Percentiles rank a stretch among this genome's conserved stretches.
phyloP scores from a whole-genome alignment of 2,329 filamentous ascomycete genomes.

The Stagonosporopsis vannaccii region DNA sequence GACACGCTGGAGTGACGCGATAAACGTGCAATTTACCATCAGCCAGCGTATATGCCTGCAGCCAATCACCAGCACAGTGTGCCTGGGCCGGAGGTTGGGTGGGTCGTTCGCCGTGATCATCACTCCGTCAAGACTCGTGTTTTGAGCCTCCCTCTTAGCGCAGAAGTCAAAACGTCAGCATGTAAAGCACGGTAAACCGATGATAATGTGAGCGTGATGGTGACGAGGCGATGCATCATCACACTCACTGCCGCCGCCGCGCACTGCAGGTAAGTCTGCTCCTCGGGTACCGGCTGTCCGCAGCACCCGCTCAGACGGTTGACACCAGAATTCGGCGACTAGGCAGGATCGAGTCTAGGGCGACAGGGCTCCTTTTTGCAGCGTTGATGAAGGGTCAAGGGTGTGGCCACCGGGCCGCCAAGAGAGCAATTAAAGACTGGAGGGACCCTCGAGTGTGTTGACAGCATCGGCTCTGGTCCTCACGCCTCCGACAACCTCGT shows the following conservation, averaged over 20 bases:
- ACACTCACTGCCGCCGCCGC: neutral
- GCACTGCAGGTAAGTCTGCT: constrained; percentile 6
- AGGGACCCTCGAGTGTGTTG: constrained; percentile 11
- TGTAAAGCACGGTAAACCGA: neutral
- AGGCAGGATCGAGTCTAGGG: constrained; percentile 11
- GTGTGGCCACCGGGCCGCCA: constrained; percentile 10
- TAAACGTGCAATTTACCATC: constrained; percentile 17
- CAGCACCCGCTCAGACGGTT: neutral
- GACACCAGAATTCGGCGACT: constrained; percentile 17
- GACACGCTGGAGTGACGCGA: constrained; percentile 17
- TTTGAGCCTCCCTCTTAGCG: neutral
- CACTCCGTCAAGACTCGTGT: constrained; percentile 2
- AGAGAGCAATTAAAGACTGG: constrained; percentile 20
- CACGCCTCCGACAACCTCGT: constrained; percentile 7
- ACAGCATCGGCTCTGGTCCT: constrained; percentile 9
- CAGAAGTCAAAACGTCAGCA: neutral
- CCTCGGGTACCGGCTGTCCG: neutral
- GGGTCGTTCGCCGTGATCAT: constrained; percentile 6
- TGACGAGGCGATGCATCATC: neutral
- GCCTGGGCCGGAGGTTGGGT: constrained; percentile 10
- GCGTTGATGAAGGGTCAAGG: constrained; percentile 14
- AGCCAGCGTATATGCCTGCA: constrained; percentile 16
- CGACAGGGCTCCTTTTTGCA: constrained; percentile 9
- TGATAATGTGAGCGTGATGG: neutral
- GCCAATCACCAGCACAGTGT: constrained; percentile 12